Evolutionary conservation across 2,329 filamentous ascomycete species (phyloP).

Genomic region (Calonectria pteridis): DNA sequence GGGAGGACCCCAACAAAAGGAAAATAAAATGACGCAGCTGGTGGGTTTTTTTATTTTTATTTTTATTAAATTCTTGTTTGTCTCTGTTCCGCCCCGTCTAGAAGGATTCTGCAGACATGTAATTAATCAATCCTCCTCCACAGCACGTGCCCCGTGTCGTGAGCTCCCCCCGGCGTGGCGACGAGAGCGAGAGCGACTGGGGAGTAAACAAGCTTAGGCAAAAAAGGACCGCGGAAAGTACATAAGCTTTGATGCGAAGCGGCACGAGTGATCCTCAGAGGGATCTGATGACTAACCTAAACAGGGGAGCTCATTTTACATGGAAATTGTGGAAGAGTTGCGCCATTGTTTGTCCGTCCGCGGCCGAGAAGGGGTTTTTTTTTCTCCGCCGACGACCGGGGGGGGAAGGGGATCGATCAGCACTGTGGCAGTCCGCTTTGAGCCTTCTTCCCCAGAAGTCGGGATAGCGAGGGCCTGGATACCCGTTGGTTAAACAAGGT

Average conservation of each 20-base stretch:
- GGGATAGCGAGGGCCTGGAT: background rate
- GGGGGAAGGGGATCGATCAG: slow-evolving; percentile 13
- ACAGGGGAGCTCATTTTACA: slow-evolving; percentile 23
- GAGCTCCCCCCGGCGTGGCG: background rate
- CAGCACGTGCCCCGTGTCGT: background rate
- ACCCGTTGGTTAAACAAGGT: slow-evolving; percentile 4
- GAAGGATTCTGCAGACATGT: background rate
- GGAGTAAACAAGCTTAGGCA: background rate
- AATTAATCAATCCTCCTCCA: background rate
- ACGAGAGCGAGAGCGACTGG: background rate
- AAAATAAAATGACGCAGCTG: slow-evolving; percentile 22
- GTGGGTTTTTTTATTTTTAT: too few species aligned
- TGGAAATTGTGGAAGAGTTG: slow-evolving; percentile 18
- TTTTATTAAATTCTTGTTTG: too few species aligned
- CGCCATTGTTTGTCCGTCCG: slow-evolving; percentile 1
- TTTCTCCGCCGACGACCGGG: background rate
- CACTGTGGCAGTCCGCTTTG: background rate
- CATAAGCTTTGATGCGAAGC: slow-evolving; percentile 1
- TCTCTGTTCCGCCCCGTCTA: background rate
- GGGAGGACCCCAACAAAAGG: background rate
- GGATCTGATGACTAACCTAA: slow-evolving; percentile 3
- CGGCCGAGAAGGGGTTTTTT: slow-evolving; percentile 3
- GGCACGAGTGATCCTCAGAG: slow-evolving; percentile 5
- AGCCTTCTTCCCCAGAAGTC: slow-evolving; percentile 21
- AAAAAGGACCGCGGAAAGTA: background rate